Evolutionary conservation across 139 green algal species (phyloP), one percentile per base, ranked within the genome.

Genomic region (Penium margaritaceum): DNA sequence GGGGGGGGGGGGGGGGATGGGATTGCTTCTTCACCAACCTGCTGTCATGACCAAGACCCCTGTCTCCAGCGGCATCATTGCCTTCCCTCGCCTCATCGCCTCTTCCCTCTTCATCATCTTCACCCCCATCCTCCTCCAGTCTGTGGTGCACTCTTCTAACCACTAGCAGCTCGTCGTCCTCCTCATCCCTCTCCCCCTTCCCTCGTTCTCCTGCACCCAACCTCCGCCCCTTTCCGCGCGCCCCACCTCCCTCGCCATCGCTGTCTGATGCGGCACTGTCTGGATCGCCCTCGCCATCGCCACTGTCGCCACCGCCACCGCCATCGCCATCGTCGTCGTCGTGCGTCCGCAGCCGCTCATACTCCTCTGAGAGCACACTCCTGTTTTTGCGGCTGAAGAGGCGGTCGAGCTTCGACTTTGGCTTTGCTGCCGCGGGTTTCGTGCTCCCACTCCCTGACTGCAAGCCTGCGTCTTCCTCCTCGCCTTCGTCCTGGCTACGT

Each of bases 321-420:
- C 0, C 36, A n/a, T 76, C 47, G 27, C 29, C 71, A 6, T 70
- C 73, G 21, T 55, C 72, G 33, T 74, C 83, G 7, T 46, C 61
- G 7, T 38, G 27, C 30, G 32, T 65, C 35, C 46, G 41, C 70
- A 80, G 62, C 35, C 58, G 78, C 34, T 78, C 61, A 41, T 75
- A 75, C 3, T 37, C 27, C 6, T 29, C 38, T 5, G 61, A 78
- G 19, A 75, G 29, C 7, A 78, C 71, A 7, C 64, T 39, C 17
- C 14, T 21, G 35, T 75, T 75, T 24, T 74, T 78, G n/a, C 38
- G 33, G 24, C 38, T 30, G 14, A 78, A 75, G 12, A 78, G 35
- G 0, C 62, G 57, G 12, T 79, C 63, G 24, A 79, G 58, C 21
- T 79, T 84, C 47, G 73, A 76, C 35, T 73, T 77, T 4, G 68